phyloP scores from a whole-genome alignment of 2,329 filamentous ascomycete species.

The Scolecobasidium constrictum region DNA sequence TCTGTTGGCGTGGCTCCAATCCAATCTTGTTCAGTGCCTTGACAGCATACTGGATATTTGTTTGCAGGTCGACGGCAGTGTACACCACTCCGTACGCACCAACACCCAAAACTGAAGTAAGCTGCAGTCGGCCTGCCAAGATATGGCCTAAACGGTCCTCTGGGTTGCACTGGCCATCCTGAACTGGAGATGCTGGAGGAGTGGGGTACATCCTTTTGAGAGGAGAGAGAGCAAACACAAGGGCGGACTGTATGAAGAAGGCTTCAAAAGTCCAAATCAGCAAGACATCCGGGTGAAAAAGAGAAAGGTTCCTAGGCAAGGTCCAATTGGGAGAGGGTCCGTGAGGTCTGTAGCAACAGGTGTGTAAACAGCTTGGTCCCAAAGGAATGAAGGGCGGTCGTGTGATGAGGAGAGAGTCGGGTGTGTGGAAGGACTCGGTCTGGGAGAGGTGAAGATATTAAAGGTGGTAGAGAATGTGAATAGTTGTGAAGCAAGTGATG shows the following conservation, averaged over 20 bases:
- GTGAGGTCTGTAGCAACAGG: no score
- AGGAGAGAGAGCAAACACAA: constrained; percentile 11
- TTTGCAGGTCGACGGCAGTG: constrained; percentile 73
- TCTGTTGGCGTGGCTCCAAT: constrained; percentile 74
- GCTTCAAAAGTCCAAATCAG: constrained; percentile 7
- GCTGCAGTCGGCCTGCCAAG: constrained; percentile 70
- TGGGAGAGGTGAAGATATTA: constrained; percentile 1
- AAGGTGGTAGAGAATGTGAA: background rate
- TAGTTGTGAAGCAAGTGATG: background rate
- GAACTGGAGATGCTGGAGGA: constrained; percentile 37
- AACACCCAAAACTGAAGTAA: constrained; percentile 77
- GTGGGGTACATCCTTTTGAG: constrained; percentile 36
- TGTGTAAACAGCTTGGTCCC: no score
- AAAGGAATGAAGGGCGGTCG: no score
- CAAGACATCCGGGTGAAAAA: constrained; percentile 6
- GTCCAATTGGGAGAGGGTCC: background rate
- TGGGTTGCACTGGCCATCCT: constrained; percentile 40
- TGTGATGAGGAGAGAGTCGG: no score
- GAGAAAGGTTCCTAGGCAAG: constrained; percentile 1
- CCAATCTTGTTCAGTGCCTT: constrained; percentile 94
- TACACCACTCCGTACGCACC: constrained; percentile 97
- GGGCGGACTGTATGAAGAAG: constrained; percentile 7
- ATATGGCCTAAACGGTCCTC: constrained; percentile 80
- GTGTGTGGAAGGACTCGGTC: background rate
- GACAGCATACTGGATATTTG: constrained; percentile 76